Evolutionary conservation across 139 green algal species (phyloP), one percentile per base, ranked within the genome.

Genomic region (Closterium sp.): DNA sequence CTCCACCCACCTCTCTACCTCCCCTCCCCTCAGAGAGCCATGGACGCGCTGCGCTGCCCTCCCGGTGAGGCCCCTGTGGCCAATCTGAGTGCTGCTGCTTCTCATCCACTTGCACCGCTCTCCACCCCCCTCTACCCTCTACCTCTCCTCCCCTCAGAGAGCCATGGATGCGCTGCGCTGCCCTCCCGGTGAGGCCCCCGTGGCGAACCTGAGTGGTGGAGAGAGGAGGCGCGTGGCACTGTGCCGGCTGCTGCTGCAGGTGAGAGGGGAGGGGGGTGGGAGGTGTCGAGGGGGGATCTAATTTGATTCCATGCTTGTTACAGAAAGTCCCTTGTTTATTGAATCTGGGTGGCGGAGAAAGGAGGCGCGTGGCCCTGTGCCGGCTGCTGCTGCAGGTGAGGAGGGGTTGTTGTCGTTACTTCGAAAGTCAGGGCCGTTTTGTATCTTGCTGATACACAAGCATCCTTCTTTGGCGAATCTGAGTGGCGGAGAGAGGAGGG

Each of bases 101-200:
- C 32, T 4, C 32, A 2, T 4, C 32, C 32, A 38, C 2, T 38
- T n/a, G 2, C 5, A 2, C 2, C 2, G 73, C 73, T 2, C 73
- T 4, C 5, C 73, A 24, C 2, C 24, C 24, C 73, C 73, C 73
- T 6, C 73, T 6, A 2, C 24, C 22, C 24, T n/a, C n/a, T n/a
- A n/a, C n/a, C n/a, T n/a, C 27, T 86, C 27, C 24, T 86, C 6
- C 73, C 9, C 13, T 86, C 89, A 92, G 79, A 95, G 96, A n/a
- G 97, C 97, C 11, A 97, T 97, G 95, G 96, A 98, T 31, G 96
- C 96, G 5, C 95, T 98, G 89, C 92, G 97, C 70, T 97, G 96
- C 91, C 97, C 97, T 0, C 96, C 97, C 22, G 38, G 86, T 2
- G 95, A 97, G 27, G 94, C 95, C 29, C 86, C 94, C 31, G 95